Evolutionary conservation across 805 yeast species (phyloP).

Genomic region (Metschnikowia koreensis): DNA sequence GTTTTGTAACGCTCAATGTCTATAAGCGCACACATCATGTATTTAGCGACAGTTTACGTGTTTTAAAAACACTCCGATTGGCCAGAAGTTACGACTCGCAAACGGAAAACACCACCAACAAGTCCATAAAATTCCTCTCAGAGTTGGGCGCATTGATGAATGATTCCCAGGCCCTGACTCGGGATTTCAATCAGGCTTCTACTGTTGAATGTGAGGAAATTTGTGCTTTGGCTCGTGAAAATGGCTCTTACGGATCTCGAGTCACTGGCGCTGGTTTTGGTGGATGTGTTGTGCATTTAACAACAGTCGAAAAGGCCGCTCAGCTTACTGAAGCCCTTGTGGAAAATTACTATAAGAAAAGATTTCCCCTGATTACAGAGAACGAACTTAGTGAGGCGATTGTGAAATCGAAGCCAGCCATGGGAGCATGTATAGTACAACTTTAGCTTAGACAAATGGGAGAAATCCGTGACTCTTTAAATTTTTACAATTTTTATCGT

Average conservation of each 20-base stretch:
- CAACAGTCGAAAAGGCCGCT: conserved; percentile 42
- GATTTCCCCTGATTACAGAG: conserved; percentile 48
- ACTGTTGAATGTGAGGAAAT: conserved; percentile 49
- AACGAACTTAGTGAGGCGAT: conserved; percentile 50
- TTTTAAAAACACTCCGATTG: conserved; percentile 46
- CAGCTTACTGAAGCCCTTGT: conserved; percentile 42
- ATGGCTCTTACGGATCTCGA: conserved; percentile 65
- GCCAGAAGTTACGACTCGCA: conserved; percentile 23
- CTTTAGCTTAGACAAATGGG: not conserved
- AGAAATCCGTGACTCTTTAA: too few relatives aligned
- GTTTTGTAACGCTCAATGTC: conserved; percentile 53
- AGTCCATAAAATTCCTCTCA: conserved; percentile 34
- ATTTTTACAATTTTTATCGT: too few relatives aligned
- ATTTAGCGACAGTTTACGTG: conserved; percentile 59
- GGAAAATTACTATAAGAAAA: conserved; percentile 48
- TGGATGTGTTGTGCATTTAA: conserved; percentile 67
- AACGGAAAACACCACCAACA: conserved; percentile 5
- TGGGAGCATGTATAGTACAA: conserved; percentile 44
- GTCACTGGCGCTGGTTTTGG: conserved; percentile 85
- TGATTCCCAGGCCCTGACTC: conserved; percentile 55
- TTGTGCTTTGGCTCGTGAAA: conserved; percentile 49
- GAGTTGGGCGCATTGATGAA: conserved; percentile 57
- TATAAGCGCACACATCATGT: conserved; percentile 63
- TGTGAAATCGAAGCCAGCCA: conserved; percentile 53
- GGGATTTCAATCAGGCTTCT: conserved; percentile 51